A percentile compares a stretch with the other conserved stretches of the same genome.
Evolutionary conservation across 1,284 basidiomycete genomes (phyloP).

Genomic region (Microbotryomycetes sp.): DNA sequence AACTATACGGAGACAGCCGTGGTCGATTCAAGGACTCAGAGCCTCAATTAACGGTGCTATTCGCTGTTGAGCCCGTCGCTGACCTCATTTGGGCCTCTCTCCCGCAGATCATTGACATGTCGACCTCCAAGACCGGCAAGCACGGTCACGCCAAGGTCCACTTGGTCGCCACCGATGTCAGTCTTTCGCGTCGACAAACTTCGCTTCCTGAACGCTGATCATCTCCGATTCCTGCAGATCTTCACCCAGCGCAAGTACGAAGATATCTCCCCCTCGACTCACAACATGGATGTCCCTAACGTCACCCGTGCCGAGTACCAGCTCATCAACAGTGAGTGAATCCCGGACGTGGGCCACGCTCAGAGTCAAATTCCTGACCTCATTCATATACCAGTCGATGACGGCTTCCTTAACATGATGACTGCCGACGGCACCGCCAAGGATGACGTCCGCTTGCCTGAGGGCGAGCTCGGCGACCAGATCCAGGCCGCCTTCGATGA

Average conservation of each 20-base stretch:
- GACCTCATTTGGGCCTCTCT: neutral
- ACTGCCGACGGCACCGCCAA: conserved; percentile 72
- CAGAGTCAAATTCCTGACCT: neutral
- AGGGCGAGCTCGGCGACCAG: conserved; percentile 69
- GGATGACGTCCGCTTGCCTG: conserved; percentile 93
- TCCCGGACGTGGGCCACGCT: neutral
- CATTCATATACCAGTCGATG: conserved; percentile 30
- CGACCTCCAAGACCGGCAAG: conserved; percentile 95
- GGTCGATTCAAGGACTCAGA: neutral
- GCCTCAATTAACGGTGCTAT: too few species aligned
- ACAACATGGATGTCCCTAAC: conserved; percentile 99
- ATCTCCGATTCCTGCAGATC: conserved; percentile 56
- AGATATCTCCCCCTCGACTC: conserved; percentile 97
- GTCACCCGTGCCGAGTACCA: conserved; percentile 85
- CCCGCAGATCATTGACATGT: conserved; percentile 79
- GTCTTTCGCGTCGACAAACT: too few species aligned
- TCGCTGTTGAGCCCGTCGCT: too few species aligned
- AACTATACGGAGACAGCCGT: neutral
- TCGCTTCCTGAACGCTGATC: too few species aligned
- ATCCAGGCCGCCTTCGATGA: conserved; percentile 70
- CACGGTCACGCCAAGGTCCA: conserved; percentile 99
- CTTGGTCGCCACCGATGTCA: conserved; percentile 89
- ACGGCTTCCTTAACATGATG: conserved; percentile 90
- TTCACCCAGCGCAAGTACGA: conserved; percentile 95
- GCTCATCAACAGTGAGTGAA: conserved; percentile 58